Conservation (phyloP, 352 stramenopile genomes). For the Pythium dissotocum region DNA sequence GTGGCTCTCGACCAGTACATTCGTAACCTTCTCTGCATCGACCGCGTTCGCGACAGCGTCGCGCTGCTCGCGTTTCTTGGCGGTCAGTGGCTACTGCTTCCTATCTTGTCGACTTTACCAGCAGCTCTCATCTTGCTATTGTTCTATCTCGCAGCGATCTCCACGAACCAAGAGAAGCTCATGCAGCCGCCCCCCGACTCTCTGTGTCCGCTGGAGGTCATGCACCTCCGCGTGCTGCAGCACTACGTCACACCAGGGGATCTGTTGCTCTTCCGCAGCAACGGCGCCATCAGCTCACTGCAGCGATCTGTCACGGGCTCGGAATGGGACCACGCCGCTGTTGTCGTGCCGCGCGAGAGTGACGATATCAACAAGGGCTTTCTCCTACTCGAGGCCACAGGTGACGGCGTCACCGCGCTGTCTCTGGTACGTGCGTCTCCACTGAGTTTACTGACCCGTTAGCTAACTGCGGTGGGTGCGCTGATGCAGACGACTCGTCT, state of each 20-base stretch:
- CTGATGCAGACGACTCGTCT: conserved; percentile 30
- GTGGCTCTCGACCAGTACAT: conserved; percentile 51
- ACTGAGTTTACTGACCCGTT: neutral
- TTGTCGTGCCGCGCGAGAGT: conserved; percentile 39
- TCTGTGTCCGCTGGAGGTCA: conserved; percentile 40
- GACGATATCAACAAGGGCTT: conserved; percentile 28
- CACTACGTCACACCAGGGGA: conserved; percentile 55
- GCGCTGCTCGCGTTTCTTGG: conserved; percentile 58
- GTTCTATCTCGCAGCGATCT: conserved; percentile 3
- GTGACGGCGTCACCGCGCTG: conserved; percentile 56
- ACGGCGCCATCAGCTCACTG: conserved; percentile 42
- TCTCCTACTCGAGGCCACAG: conserved; percentile 61
- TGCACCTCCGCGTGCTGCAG: conserved; percentile 61
- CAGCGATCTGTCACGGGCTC: conserved; percentile 55
- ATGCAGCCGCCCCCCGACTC: conserved; percentile 6
- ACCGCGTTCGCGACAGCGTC: conserved; percentile 38
- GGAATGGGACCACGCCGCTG: conserved; percentile 66
- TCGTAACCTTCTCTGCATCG: conserved; percentile 44
- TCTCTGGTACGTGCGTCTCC: conserved; percentile 37
- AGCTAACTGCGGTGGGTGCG: neutral
- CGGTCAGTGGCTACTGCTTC: conserved; percentile 27
- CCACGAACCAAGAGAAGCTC: conserved; percentile 11
- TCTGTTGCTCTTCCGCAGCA: conserved; percentile 60
- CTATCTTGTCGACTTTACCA: neutral
- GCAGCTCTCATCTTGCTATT: neutral